Conservation (phyloP, 116 monocot species). For the Iris pallida region DNA sequence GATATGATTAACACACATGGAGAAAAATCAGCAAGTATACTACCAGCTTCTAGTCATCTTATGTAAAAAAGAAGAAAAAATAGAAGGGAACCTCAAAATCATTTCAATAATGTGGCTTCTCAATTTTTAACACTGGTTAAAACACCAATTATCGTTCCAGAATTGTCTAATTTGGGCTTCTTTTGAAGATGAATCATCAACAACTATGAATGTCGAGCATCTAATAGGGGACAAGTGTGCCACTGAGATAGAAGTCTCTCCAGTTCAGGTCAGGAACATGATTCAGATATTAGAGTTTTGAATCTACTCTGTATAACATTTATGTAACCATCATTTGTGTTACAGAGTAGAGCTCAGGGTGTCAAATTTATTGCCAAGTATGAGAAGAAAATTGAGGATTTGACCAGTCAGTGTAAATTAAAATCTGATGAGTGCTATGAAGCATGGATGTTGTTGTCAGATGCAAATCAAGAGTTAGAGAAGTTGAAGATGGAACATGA, state of each 20-base stretch:
- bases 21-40: too few species aligned
- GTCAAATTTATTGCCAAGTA: conserved; percentile 44
- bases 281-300: background rate
- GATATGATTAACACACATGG: too few species aligned
- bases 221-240: conserved; percentile 57
- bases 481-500: conserved; percentile 60
- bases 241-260: conserved; percentile 38
- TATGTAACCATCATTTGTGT: background rate
- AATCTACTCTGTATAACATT: background rate
- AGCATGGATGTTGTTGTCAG: conserved; percentile 65
- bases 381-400: conserved; percentile 67
- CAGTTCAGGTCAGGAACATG: conserved; percentile 39
- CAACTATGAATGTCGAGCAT: conserved; percentile 20
- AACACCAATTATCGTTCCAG: background rate
- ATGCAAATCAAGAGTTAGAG: conserved; percentile 58
- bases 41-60: too few species aligned
- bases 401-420: conserved; percentile 49
- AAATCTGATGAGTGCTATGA: conserved; percentile 78
- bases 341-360: conserved; percentile 45
- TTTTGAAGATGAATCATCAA: conserved; percentile 14
- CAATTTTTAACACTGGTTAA: background rate
- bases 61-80: too few species aligned
- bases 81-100: too few species aligned
- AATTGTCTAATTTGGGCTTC: conserved; percentile 5
- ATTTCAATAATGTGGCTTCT: background rate